Base-by-base conservation (phyloP, 495 filamentous ascomycete genomes). In the Paragyromitra xinjiangensis region DNA sequence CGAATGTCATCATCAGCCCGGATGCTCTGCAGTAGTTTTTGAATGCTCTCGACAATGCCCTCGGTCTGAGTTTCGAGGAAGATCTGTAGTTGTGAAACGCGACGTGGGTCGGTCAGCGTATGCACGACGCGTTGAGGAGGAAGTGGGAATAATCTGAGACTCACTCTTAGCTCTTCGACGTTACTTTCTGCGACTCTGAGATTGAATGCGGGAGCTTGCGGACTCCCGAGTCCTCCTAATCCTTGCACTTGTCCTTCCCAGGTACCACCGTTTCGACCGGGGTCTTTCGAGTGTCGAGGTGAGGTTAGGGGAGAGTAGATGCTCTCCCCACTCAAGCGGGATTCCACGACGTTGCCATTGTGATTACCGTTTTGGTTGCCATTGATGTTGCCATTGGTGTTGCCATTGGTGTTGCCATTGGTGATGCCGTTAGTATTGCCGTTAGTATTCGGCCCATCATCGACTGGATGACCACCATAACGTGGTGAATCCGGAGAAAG, bases 31-130 rank as follows among this genome's bases (percentile, higher is more conserved):
- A 97, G 92, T 11, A 97, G 89, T 4, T 90, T 87, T 83, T 95
- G 93, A 78, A 97, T 94, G 26, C 89, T 91, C 78, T 93, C 90
- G 34, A 96, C 91, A 51, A 97, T 88, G 12, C 89, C 85, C 62
- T 92, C 92, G 12, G 92, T 94, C 83, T 94, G 93, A 76, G 93
- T 92, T 78, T 96, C 93, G 53, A 97, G 89, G 82, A 94, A 95
- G 73, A 92, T 89, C 90, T 92, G 71, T 55, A 78, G 37, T 59
- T 59, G 55, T 16, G 75, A 79, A 64, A 75, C 14, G 75, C 73
- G 71, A 29, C 45, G 66, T 8, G 58, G 26, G 39, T 64, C 65
- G 63, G 65, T 70, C 45, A 73, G 51, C 63, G 70, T 80, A 63
- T 81, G 73, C 19, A 42, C 73, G 66, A 72, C 59, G n/a, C 75